Percentiles rank a stretch among this genome's conserved stretches.
These are phyloP conservation scores for Neurospora sp. DNA, from an alignment of 495 filamentous ascomycete species.

Conservation along the genomic window DNA sequence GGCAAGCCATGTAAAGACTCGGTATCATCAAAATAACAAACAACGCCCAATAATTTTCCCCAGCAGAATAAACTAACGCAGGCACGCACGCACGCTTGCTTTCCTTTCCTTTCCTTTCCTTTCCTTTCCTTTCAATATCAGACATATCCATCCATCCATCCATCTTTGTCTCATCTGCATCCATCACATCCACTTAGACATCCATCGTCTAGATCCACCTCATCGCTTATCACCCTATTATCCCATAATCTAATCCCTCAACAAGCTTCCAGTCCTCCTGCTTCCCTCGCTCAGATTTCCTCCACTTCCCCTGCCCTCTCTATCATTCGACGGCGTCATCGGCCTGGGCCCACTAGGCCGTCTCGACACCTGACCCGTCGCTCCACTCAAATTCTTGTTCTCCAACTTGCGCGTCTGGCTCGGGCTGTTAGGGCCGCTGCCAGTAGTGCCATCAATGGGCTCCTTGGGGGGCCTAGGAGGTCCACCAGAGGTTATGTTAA, in stretches of 20 bases:
- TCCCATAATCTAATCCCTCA: neutral
- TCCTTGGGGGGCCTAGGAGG: slow-evolving; percentile 46
- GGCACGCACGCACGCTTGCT: neutral
- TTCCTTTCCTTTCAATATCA: neutral
- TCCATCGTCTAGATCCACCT: neutral
- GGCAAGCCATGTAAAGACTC: neutral
- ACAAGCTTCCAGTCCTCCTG: slow-evolving; percentile 2
- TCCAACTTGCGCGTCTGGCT: slow-evolving; percentile 30
- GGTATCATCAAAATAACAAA: neutral
- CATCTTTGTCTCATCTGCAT: neutral
- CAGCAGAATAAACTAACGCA: neutral
- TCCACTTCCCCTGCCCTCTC: slow-evolving; percentile 9
- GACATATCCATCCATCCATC: neutral
- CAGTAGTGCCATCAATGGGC: slow-evolving; percentile 22
- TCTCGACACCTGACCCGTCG: slow-evolving; percentile 29
- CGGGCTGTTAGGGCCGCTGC: slow-evolving; percentile 2
- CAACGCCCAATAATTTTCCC: neutral
- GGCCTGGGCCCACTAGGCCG: slow-evolving; percentile 42
- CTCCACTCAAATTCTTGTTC: slow-evolving; percentile 37
- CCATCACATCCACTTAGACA: neutral
- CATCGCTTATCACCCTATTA: neutral
- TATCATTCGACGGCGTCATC: slow-evolving; percentile 36
- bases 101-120: neutral
- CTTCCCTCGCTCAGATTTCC: slow-evolving; percentile 14
- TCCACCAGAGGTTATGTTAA: slow-evolving; percentile 16